Base-by-base conservation (phyloP, 306 rosid genomes). In the Argentina anserina region DNA sequence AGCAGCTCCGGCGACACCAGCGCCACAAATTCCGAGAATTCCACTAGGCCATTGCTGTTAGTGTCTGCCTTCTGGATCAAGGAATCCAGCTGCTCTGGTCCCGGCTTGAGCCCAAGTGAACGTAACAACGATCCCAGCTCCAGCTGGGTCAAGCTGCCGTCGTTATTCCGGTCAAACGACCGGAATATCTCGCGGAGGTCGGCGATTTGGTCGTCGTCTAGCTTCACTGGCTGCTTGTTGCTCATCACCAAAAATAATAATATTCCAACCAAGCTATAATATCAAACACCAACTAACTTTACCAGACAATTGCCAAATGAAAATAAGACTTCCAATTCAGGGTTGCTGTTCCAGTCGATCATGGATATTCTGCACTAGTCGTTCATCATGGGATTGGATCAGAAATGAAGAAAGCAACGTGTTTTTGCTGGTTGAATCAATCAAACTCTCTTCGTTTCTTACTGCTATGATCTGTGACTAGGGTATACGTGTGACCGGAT, bases 81-180 rank as follows among this genome's bases (percentile, higher is more conserved):
- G 12, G 43, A 65, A 14, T 94, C 98, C 0, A 94, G 65, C 79
- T 91, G 97, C 14, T 93, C 98, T 0, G 87, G 79, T 55, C 94
- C 90, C 1, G 97, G 98, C 41, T 93, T 93, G 42, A 93, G 76
- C 8, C 97, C 98, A 0, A 94, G 87, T 25, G 96, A 89, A 13
- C 97, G 87, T 17, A 94, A 86, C 3, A 94, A 90, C 10, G 91
- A 94, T 17, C 86, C 96, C 1, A 94, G 88, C 82, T 91, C 97
- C 45, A 91, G 71, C 66, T 94, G 98, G 14, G 96, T 91, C 11
- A 94, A 79, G 77, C 96, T 86, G 5, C 98, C 98, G 66, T 94
- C 96, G 70, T 94, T 94, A 85, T 91, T 89, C 67, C 91, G 82
- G 71, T 94, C 98, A 26, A 94, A 94, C 1, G 97, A 85, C 14